Base-by-base conservation (phyloP, 2,329 filamentous ascomycete genomes). In the Decorospora gaudefroyi region DNA sequence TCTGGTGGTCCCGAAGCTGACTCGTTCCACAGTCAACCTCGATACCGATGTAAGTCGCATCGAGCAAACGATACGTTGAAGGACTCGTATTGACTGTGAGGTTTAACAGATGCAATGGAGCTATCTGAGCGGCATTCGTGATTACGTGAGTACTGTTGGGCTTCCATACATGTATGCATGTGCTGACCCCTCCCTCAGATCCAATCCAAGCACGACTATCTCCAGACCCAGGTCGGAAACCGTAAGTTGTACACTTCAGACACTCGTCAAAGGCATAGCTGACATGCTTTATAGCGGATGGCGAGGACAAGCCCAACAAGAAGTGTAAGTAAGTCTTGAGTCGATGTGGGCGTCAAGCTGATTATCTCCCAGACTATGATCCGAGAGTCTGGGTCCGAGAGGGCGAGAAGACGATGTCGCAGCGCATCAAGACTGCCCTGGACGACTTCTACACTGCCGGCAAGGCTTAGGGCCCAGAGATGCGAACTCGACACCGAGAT, bases 281-380 rank as follows among this genome's bases (percentile, higher is more conserved):
- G 16, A 16, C 17, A 2, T 36, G 27, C 16, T 4, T 36, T 1
- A 10, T 36, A 4, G n/a, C 0, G 93, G 91, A 97, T 36, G 91
- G 92, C 50, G 85, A 84, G 13, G 89, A 96, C 78, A 97, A 97
- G 87, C 92, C 93, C 70, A 99, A 99, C 85, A 99, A 99, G 88
- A 97, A 96, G 72, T 76, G 72, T 69, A 62, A 77, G 23, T 26
- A 26, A 26, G 23, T n/a, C n/a, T n/a, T n/a, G n/a, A n/a, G n/a
- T n/a, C n/a, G n/a, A n/a, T n/a, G n/a, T n/a, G n/a, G n/a, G n/a
- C n/a, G n/a, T n/a, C n/a, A n/a, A n/a, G n/a, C n/a, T n/a, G n/a
- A n/a, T n/a, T n/a, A n/a, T n/a, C n/a, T n/a, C n/a, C n/a, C n/a
- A n/a, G n/a, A n/a, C n/a, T n/a, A n/a, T n/a, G 76, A 88, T 77